Conservation (phyloP, 2,329 filamentous ascomycete species). For the Grosmannia penicillata region DNA sequence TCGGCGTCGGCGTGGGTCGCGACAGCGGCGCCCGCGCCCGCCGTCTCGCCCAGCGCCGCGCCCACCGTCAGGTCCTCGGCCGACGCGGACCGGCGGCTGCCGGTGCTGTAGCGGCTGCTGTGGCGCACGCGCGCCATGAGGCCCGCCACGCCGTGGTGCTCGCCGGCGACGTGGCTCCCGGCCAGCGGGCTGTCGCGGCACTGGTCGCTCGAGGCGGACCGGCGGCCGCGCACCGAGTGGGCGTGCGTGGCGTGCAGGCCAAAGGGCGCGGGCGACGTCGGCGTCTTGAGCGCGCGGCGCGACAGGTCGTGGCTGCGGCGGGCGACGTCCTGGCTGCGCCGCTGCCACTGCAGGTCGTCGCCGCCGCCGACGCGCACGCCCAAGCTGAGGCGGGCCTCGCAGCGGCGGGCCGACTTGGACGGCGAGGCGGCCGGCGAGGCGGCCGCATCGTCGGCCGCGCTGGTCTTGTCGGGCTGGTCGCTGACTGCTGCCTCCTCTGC, state of each 20-base stretch:
- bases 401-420: not conserved
- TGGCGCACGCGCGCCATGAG: too few relatives aligned
- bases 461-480: not conserved
- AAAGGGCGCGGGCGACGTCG: not conserved
- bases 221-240: too few relatives aligned
- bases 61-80: too few relatives aligned
- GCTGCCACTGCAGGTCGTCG: slow-evolving; percentile 20
- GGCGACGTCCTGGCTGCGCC: slow-evolving; percentile 5
- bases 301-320: not conserved
- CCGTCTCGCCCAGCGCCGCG: too few relatives aligned
- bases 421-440: too few relatives aligned
- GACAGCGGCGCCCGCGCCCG: too few relatives aligned
- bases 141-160: too few relatives aligned
- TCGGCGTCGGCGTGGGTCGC: not conserved
- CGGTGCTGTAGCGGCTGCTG: too few relatives aligned
- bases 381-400: slow-evolving; percentile 13
- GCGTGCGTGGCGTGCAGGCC: too few relatives aligned
- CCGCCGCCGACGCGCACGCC: slow-evolving; percentile 35
- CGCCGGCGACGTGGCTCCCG: too few relatives aligned
- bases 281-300: not conserved
- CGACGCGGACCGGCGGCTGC: slow-evolving; percentile 4
- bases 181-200: too few relatives aligned
- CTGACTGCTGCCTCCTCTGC: not conserved
- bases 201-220: too few relatives aligned
- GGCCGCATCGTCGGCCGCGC: not conserved